A percentile compares a stretch with the other conserved stretches of the same genome.
Evolutionary conservation across 1,284 basidiomycete species (phyloP).

Genomic region (Laetiporus sulphureus): DNA sequence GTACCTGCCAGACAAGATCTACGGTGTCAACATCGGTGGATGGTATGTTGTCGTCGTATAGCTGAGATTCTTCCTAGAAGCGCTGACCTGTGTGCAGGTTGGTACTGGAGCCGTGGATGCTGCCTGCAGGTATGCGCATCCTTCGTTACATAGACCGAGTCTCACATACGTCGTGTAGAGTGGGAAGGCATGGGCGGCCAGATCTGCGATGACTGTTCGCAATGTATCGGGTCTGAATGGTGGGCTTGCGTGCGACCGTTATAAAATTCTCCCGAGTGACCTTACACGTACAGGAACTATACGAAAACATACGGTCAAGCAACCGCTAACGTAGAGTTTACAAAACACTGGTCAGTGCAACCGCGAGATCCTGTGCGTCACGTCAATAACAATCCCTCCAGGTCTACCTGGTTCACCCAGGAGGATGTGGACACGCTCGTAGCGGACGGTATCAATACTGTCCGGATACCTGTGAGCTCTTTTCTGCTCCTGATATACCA

Average conservation of each 20-base stretch:
- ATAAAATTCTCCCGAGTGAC: no score
- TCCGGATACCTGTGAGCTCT: slow-evolving; percentile 59
- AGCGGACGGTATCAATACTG: slow-evolving; percentile 59
- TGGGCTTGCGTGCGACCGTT: slow-evolving; percentile 16
- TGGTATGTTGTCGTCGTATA: slow-evolving; percentile 33
- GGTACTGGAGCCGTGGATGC: slow-evolving; percentile 62
- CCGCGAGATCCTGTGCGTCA: background rate
- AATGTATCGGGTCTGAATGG: slow-evolving; percentile 58
- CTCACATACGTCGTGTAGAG: slow-evolving; percentile 27
- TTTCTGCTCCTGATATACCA: no score
- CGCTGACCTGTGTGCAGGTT: slow-evolving; percentile 34
- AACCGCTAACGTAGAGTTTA: slow-evolving; percentile 54
- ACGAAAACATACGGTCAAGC: slow-evolving; percentile 49
- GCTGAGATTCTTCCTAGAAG: slow-evolving; percentile 1
- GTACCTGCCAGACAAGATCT: slow-evolving; percentile 41
- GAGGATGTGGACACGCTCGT: slow-evolving; percentile 48
- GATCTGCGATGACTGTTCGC: slow-evolving; percentile 42
- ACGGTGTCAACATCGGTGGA: slow-evolving; percentile 60
- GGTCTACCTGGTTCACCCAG: slow-evolving; percentile 69
- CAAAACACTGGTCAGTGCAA: slow-evolving; percentile 50
- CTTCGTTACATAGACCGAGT: background rate
- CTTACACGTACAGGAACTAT: slow-evolving; percentile 44
- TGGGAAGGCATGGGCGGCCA: slow-evolving; percentile 65
- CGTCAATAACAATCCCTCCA: background rate
- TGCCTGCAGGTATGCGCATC: slow-evolving; percentile 40